Evolutionary conservation across 345 rosid species (phyloP).

Genomic region (Geranium brycei): DNA sequence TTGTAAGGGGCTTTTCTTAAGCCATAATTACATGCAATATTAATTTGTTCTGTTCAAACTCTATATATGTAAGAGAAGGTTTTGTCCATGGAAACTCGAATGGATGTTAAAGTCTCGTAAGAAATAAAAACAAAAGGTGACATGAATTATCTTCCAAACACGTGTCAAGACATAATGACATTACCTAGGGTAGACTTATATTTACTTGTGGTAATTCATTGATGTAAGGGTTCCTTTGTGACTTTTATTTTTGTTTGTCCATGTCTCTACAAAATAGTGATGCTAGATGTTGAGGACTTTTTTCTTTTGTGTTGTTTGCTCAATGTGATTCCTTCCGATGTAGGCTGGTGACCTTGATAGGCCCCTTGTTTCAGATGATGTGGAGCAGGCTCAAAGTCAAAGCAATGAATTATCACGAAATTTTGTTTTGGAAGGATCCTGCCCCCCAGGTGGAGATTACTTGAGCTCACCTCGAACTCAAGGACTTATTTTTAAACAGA

Average conservation of each 20-base stretch:
- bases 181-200: not conserved
- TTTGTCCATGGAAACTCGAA: no score
- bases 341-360: slow-evolving; percentile 60
- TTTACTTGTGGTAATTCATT: not conserved
- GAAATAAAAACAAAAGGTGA: not conserved
- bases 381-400: slow-evolving; percentile 24
- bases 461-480: slow-evolving; percentile 32
- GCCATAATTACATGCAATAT: not conserved
- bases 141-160: not conserved
- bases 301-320: not conserved
- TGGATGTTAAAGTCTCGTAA: no score
- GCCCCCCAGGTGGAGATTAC: slow-evolving; percentile 47
- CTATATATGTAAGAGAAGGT: not conserved
- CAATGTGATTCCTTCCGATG: slow-evolving; percentile 4
- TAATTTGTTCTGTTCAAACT: no score
- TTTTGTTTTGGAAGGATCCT: slow-evolving; percentile 62
- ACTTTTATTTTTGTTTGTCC: not conserved
- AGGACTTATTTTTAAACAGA: slow-evolving; percentile 55
- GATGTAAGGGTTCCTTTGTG: not conserved
- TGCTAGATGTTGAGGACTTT: not conserved
- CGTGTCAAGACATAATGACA: not conserved
- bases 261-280: not conserved
- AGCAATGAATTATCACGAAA: slow-evolving; percentile 40
- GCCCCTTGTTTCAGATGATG: slow-evolving; percentile 57
- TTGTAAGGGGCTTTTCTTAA: not conserved